A percentile compares a stretch with the other conserved stretches of the same genome.
phyloP scores from a whole-genome alignment of 169 alveolate species.

The Miamiensis avidus region DNA sequence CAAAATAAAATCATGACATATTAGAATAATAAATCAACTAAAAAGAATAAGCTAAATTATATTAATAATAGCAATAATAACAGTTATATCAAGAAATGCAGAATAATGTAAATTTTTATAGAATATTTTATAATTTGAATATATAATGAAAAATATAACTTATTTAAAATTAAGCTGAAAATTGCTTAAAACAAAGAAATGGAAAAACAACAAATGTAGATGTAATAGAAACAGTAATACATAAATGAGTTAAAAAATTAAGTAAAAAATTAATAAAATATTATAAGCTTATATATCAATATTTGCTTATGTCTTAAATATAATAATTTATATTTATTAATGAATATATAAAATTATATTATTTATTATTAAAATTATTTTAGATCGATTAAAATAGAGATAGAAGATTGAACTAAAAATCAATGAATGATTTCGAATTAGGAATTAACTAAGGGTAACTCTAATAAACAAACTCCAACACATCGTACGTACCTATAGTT shows the following conservation, averaged over 20 bases:
- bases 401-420: not conserved
- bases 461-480: too few relatives aligned
- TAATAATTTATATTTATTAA: too few relatives aligned
- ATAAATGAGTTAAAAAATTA: not conserved
- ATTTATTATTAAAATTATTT: too few relatives aligned
- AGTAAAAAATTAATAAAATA: not conserved
- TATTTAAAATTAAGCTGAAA: not conserved
- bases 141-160: too few relatives aligned
- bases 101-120: not conserved
- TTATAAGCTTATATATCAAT: not conserved
- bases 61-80: too few relatives aligned
- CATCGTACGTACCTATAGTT: not conserved
- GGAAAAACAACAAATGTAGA: not conserved
- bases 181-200: not conserved
- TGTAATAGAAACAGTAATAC: not conserved
- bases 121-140: not conserved
- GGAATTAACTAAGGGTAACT: too few relatives aligned
- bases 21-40: not conserved
- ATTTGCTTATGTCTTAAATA: too few relatives aligned
- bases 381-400: not conserved
- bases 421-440: not conserved
- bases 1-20: not conserved
- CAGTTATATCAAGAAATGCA: not conserved
- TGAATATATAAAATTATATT: too few relatives aligned
- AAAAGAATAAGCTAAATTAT: not conserved